These are phyloP conservation scores for Lecanicillium sp. DNA, from an alignment of 2,329 filamentous ascomycete genomes.

Conservation along the genomic window DNA sequence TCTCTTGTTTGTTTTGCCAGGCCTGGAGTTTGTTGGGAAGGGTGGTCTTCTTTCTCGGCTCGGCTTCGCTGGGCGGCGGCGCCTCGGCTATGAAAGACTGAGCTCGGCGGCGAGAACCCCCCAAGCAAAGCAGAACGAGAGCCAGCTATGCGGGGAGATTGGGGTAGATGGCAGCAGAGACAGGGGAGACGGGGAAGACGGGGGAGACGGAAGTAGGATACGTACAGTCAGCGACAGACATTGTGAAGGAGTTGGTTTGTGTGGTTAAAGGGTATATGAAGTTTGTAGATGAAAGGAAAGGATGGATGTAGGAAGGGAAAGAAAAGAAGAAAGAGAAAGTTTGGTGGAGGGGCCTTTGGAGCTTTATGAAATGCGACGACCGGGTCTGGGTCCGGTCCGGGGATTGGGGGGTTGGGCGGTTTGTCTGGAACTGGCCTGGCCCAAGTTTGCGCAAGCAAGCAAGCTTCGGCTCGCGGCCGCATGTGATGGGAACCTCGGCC, in stretches of 20 bases:
- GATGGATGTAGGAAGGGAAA: background rate
- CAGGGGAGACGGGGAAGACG: background rate
- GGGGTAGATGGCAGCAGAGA: no score
- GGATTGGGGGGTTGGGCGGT: no score
- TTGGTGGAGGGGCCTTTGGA: background rate
- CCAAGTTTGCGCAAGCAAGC: background rate
- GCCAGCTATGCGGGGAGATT: background rate
- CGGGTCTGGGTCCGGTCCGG: no score
- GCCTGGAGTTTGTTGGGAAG: background rate
- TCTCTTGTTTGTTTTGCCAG: background rate
- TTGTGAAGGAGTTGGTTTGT: constrained; percentile 7
- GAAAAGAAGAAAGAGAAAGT: background rate
- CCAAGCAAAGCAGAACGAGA: background rate
- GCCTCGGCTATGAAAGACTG: background rate
- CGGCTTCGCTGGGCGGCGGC: background rate
- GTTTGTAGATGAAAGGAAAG: background rate
- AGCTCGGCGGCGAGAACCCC: background rate
- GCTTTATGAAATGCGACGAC: constrained; percentile 12
- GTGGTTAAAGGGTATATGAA: constrained; percentile 1
- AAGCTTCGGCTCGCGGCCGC: constrained; percentile 15
- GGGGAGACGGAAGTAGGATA: background rate
- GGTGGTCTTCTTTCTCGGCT: background rate
- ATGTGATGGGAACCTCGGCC: constrained; percentile 30
- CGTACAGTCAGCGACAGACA: constrained; percentile 15
- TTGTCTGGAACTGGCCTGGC: background rate